Base-by-base conservation (phyloP, 768 basidiomycete species). In the Pisolithus sp. region DNA sequence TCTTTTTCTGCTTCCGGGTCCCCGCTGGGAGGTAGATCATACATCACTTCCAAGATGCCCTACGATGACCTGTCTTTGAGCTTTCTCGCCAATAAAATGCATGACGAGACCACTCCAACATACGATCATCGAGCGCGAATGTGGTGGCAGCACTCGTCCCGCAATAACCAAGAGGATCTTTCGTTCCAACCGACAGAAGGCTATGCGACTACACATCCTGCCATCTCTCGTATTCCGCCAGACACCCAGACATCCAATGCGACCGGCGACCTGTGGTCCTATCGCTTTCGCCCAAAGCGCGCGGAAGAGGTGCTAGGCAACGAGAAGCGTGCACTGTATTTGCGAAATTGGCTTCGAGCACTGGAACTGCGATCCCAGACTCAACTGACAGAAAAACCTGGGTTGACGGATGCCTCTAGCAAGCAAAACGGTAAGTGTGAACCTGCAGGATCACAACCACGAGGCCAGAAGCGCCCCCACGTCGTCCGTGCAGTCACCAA, bases 261-360 rank as follows among this genome's bases (percentile, higher is more conserved):
- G 28, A 46, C 71, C 31, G 20, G 75, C 37, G 75, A 80, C 38
- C 66, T 78, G 12, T 94, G 92, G 90, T 68, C 76, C 18, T 80
- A 85, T 43, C 85, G 79, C 59, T 93, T 86, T 79, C 81, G 79
- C 18, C 93, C 93, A 23, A 76, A 75, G 48, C 71, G 76, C 39
- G 89, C 90, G 12, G 76, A 78, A 21, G 80, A 93, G 54, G 81
- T 93, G 4, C 72, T 95, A 1, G 89, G 89, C 7, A 93, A 93
- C 61, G 82, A 89, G 63, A 63, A 67, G 8, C 78, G 80, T 46
- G 85, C 91, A 1, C 58, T 73, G 24, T 89, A 85, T 66, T 72
- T 94, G 50, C 79, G 86, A 37, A 80, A 86, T 47, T 94, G 92
- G 92, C 73, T 94, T 45, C 67, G 68, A 23, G 82, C 86, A n/a